phyloP scores from a whole-genome alignment of 345 rosid genomes.

The Salix dunnii region DNA sequence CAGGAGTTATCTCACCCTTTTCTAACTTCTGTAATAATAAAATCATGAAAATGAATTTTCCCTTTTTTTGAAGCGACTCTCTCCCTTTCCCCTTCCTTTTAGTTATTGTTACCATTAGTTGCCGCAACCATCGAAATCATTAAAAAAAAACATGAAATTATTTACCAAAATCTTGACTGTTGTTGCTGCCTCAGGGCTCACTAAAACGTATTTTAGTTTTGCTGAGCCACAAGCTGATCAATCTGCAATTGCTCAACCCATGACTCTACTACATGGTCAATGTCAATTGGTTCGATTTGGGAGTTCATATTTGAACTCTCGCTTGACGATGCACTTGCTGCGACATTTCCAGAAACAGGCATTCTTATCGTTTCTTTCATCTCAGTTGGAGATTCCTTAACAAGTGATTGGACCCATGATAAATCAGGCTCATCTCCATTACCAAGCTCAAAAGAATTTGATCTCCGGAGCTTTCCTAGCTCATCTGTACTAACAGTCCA shows the following conservation, averaged over 20 bases:
- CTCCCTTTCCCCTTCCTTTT: conserved; percentile 14
- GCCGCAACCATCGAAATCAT: conserved; percentile 27
- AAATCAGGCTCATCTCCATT: conserved; percentile 47
- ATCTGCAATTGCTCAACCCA: conserved; percentile 50
- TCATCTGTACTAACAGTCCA: conserved; percentile 43
- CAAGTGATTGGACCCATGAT: conserved; percentile 52
- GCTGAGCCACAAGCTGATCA: conserved; percentile 71
- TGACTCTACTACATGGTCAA: conserved; percentile 57
- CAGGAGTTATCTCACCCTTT: conserved; percentile 32
- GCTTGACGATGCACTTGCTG: conserved; percentile 25
- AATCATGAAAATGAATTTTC: conserved; percentile 44
- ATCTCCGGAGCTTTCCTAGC: conserved; percentile 28
- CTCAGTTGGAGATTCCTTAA: conserved; percentile 53
- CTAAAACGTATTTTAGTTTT: conserved; percentile 43
- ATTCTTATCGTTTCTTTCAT: conserved; percentile 33
- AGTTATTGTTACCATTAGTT: conserved; percentile 30
- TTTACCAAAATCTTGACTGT: conserved; percentile 51
- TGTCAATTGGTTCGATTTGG: conserved; percentile 48
- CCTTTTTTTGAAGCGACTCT: conserved; percentile 22
- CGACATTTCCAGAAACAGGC: conserved; percentile 17
- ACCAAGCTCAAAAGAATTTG: conserved; percentile 37
- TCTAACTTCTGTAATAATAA: conserved; percentile 43
- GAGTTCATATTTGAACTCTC: conserved; percentile 34
- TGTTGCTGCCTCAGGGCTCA: conserved; percentile 30
- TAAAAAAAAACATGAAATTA: conserved; percentile 22